Percentiles rank a stretch among this genome's conserved stretches.
These are phyloP conservation scores for Hypoxylon lienhwacheense DNA, from an alignment of 495 filamentous ascomycete genomes.

Conservation along the genomic window DNA sequence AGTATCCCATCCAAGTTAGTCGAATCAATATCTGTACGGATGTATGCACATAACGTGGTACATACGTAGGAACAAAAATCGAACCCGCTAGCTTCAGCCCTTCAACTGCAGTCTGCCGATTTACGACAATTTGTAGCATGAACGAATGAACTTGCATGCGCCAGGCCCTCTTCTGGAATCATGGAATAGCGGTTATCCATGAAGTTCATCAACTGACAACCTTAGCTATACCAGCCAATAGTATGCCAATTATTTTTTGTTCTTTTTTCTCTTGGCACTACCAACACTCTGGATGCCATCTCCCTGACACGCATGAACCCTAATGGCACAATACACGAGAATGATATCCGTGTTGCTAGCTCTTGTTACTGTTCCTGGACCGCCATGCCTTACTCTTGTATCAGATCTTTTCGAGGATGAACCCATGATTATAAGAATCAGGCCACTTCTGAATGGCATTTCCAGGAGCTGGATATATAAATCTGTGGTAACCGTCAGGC, in stretches of 20 bases:
- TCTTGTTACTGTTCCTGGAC: slow-evolving; percentile 15
- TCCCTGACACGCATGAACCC: background rate
- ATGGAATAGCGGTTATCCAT: slow-evolving; percentile 18
- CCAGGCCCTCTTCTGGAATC: too few relatives aligned
- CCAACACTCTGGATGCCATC: slow-evolving; percentile 14
- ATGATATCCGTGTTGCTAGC: slow-evolving; percentile 22
- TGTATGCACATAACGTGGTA: too few relatives aligned
- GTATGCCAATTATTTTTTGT: slow-evolving; percentile 9
- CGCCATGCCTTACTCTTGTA: slow-evolving; percentile 19
- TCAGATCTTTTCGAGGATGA: slow-evolving; percentile 15
- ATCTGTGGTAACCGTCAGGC: slow-evolving; percentile 25
- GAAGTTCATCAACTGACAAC: too few relatives aligned
- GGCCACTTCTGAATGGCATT: slow-evolving; percentile 26
- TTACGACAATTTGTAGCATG: too few relatives aligned
- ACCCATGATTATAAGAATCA: slow-evolving; percentile 35
- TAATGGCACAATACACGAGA: background rate
- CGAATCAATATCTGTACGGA: too few relatives aligned
- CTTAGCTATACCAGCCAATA: slow-evolving; percentile 17
- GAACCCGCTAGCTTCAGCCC: too few relatives aligned
- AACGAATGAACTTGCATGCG: too few relatives aligned
- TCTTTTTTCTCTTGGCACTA: slow-evolving; percentile 17
- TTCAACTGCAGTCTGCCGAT: too few relatives aligned
- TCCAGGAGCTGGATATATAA: slow-evolving; percentile 33
- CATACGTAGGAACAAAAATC: too few relatives aligned
- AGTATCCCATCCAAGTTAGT: too few relatives aligned